A percentile compares a stretch with the other conserved stretches of the same genome.
These are phyloP conservation scores for Clausena lansium DNA, from an alignment of 345 rosid genomes.

Conservation along the genomic window DNA sequence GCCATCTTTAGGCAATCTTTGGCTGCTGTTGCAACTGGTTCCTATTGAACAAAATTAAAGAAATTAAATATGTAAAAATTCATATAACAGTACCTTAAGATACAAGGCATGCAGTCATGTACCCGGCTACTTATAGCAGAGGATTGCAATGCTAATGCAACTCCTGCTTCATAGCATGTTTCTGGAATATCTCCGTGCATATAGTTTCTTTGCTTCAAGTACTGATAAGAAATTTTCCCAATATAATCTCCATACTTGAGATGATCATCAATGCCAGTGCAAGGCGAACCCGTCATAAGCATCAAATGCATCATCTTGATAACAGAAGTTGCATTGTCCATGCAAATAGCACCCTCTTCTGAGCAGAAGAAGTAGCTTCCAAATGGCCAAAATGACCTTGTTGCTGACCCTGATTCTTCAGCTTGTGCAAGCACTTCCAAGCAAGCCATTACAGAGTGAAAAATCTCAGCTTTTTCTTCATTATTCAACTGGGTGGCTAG, in stretches of 20 bases:
- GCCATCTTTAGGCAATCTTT: constrained; percentile 49
- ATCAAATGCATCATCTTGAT: constrained; percentile 53
- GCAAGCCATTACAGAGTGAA: constrained; percentile 19
- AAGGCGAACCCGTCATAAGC: constrained; percentile 30
- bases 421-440: constrained; percentile 4
- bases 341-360: constrained; percentile 68
- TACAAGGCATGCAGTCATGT: constrained; percentile 6
- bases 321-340: constrained; percentile 57
- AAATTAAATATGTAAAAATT: neutral
- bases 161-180: constrained; percentile 63
- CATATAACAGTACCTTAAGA: neutral
- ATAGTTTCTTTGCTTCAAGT: constrained; percentile 41
- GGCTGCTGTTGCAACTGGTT: constrained; percentile 25
- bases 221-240: constrained; percentile 33
- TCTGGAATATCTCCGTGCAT: constrained; percentile 31
- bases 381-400: constrained; percentile 53
- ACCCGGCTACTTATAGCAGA: constrained; percentile 50
- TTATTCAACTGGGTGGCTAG: constrained; percentile 17
- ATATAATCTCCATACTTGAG: constrained; percentile 55
- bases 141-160: constrained; percentile 64
- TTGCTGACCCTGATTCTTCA: constrained; percentile 5
- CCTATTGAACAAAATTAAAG: constrained; percentile 20
- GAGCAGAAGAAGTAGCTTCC: constrained; percentile 73
- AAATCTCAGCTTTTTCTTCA: constrained; percentile 22
- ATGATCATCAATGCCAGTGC: constrained; percentile 50